These are phyloP conservation scores for Candolleomyces efflorescens DNA, from an alignment of 768 basidiomycete species.

Conservation along the genomic window DNA sequence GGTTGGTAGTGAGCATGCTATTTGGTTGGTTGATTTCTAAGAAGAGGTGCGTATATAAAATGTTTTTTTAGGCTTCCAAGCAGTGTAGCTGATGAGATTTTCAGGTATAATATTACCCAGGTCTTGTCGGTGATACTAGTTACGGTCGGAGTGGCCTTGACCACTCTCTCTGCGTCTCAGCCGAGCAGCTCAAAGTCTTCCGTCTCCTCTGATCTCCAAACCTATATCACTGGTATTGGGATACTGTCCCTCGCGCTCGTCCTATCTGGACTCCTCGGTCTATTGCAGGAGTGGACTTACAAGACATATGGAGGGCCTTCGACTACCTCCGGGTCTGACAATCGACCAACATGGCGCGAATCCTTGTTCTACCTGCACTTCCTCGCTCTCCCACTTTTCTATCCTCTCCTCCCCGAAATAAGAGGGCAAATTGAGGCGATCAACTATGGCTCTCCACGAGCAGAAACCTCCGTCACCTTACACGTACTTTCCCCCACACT, in stretches of 20 bases:
- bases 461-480: slow-evolving; percentile 20
- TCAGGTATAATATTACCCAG: slow-evolving; percentile 37
- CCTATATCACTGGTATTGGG: slow-evolving; percentile 67
- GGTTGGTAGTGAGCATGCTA: slow-evolving; percentile 78
- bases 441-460: slow-evolving; percentile 34
- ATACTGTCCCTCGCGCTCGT: slow-evolving; percentile 76
- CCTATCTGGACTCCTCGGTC: slow-evolving; percentile 75
- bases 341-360: slow-evolving; percentile 66
- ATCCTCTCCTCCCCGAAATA: slow-evolving; percentile 53
- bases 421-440: slow-evolving; percentile 39
- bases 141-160: slow-evolving; percentile 72
- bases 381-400: slow-evolving; percentile 75
- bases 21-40: slow-evolving; percentile 67
- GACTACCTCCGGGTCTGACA: not conserved
- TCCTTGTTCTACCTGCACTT: slow-evolving; percentile 90
- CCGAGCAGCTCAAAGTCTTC: slow-evolving; percentile 19
- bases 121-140: slow-evolving; percentile 75
- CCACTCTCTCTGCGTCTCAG: slow-evolving; percentile 72
- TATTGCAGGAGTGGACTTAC: slow-evolving; percentile 83
- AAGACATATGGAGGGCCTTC: slow-evolving; percentile 30
- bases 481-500: slow-evolving; percentile 16
- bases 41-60: slow-evolving; percentile 47
- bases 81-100: not conserved
- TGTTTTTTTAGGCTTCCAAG: not conserved
- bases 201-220: slow-evolving; percentile 21